Base-by-base conservation (phyloP, 371 early-diverging fungal genomes). In the Circinella minor region DNA sequence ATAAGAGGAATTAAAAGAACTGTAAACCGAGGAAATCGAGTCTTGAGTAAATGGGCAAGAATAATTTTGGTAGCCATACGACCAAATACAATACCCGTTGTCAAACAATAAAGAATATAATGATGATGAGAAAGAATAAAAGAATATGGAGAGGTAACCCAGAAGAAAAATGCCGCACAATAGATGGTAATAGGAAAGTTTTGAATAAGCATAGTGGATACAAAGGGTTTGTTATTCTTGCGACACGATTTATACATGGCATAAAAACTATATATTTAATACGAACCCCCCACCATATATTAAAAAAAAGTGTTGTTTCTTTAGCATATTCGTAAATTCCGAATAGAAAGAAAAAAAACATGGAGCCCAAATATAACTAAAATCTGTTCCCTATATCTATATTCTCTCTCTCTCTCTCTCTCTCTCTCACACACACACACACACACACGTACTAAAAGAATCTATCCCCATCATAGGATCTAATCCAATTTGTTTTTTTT, bases 41-140 rank as follows among this genome's bases (percentile, higher is more conserved):
- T 85, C 77, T 93, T 92, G 37, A 94, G 93, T 37, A 96, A 85
- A 68, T 96, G 95, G 13, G 94, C 93, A 71, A 95, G 75, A 63
- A 96, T 95, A 69, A 96, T 94, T 73, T 93, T 92, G 73, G 95
- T 92, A 49, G 94, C 93, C 75, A 95, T 93, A 54, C 95, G 88
- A 36, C 95, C 96, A 88, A 96, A 95, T 3, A 90, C 93, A 68
- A 94, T 84, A 38, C 95, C 94, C 17, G 86, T 86, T 4, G 93
- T 89, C 27, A 92, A 66, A 34, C 89, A 80, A 70, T 90, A 94
- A 34, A 94, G 80, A n/a, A 93, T 85, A 61, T 89, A 79, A 67
- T 94, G 91, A 65, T 90, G 77, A 64, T 89, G 78, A 39, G 77
- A 68, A 48, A 91, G 74, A 67, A 94, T 86, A 60, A 73, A 87